A percentile compares a stretch with the other conserved stretches of the same genome.
Evolutionary conservation across 2,329 filamentous ascomycete species (phyloP).

Genomic region (Botrytis hyacinthi): DNA sequence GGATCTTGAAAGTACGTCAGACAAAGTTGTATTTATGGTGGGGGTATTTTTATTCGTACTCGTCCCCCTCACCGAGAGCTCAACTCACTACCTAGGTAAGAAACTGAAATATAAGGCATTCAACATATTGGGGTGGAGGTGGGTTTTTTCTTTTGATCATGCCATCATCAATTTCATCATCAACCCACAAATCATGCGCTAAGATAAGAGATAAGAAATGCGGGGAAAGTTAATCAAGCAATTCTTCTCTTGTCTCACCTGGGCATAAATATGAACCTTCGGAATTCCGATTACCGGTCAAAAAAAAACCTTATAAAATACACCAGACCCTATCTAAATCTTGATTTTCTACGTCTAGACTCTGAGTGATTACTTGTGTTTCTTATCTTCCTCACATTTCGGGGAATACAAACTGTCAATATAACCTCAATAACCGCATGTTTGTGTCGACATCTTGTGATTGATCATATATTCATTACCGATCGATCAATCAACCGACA

Average conservation of each 20-base stretch:
- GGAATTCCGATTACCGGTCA: not conserved
- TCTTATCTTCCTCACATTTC: not conserved
- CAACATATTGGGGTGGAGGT: no score
- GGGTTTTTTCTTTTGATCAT: not conserved
- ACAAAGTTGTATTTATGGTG: not conserved
- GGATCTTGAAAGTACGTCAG: not conserved
- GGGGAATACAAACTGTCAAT: conserved; percentile 17
- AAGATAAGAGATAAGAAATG: conserved; percentile 20
- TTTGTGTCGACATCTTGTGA: not conserved
- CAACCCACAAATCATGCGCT: not conserved
- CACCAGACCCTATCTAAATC: not conserved
- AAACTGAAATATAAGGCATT: not conserved
- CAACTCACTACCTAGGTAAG: not conserved
- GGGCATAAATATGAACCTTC: not conserved
- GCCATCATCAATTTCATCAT: not conserved
- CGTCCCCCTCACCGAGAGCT: not conserved
- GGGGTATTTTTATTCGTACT: not conserved
- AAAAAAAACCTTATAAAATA: not conserved
- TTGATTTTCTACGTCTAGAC: not conserved
- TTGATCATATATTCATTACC: conserved; percentile 8
- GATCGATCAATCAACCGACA: conserved; percentile 5
- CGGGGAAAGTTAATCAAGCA: conserved; percentile 9
- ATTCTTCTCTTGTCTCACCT: not conserved
- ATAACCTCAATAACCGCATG: conserved; percentile 3
- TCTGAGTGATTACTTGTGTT: not conserved